Evolutionary conservation across 2,329 filamentous ascomycete genomes (phyloP), one percentile per base, ranked within the genome.

Genomic region (Colletotrichum navitas): DNA sequence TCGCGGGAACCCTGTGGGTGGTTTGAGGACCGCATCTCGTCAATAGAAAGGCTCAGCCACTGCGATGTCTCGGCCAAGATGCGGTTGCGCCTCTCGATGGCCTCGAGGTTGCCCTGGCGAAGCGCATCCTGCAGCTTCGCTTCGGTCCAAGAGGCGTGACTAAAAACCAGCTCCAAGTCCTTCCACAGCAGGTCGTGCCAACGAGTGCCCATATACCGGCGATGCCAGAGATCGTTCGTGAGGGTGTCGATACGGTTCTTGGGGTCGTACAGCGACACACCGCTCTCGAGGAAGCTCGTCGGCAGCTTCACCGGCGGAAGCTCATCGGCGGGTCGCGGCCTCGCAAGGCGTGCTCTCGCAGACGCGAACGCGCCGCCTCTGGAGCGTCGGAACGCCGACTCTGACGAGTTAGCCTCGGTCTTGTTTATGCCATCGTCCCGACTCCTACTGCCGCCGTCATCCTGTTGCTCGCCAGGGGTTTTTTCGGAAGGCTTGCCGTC

Each of bases 251-350:
- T 56, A 43, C 71, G 66, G 70, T 74, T 55, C 74, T 66, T 65
- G 63, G 65, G 73, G 82, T 83, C 79, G 39, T 79, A 76, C 12
- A 84, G 76, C 58, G 78, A 77, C 36, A 92, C 84, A 66, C 87
- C 87, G 26, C 82, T 78, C 49, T 85, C 80, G 64, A 89, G 79
- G 73, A 92, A 93, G 79, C 84, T 86, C 67, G 83, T 79, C 0
- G 91, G 89, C 18, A 93, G 80, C 61, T 85, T 82, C 29, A 89
- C 81, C 2, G 84, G 82, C n/a, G 88, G 88, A 14, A 89, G 74
- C 55, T 83, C 81, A 34, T 82, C 80, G 43, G 80, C 79, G 41
- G 76, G 77, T 52, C 79, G 75, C 63, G 78, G 78, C 63, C 81
- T 78, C 66, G 79, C 73, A 62, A 78, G 76, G 39, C 81, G 79